Percentiles rank a stretch among this genome's conserved stretches.
Evolutionary conservation across 1,284 basidiomycete genomes (phyloP).

Genomic region (Testicularia cyperi): DNA sequence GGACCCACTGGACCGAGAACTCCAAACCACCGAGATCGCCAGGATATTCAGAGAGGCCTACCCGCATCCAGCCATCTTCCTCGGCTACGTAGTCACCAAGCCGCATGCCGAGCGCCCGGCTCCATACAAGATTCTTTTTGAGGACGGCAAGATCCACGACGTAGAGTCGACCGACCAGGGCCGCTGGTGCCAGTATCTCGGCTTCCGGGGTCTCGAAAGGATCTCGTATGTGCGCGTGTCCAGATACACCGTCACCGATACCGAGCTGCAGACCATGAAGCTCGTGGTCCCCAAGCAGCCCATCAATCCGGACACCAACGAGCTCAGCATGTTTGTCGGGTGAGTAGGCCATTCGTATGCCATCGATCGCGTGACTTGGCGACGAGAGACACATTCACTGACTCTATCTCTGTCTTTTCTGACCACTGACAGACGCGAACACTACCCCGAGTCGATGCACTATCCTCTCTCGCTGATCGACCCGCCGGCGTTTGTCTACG

Average conservation of each 20-base stretch:
- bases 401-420: no score
- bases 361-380: no score
- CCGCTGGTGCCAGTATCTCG: slow-evolving; percentile 58
- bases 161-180: slow-evolving; percentile 62
- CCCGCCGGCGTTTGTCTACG: slow-evolving; percentile 28
- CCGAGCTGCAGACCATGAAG: slow-evolving; percentile 56
- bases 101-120: slow-evolving; percentile 73
- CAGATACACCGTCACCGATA: slow-evolving; percentile 55
- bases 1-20: slow-evolving; percentile 80
- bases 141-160: slow-evolving; percentile 57
- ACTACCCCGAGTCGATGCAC: slow-evolving; percentile 26
- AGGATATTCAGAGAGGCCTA: slow-evolving; percentile 74
- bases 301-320: slow-evolving; percentile 41
- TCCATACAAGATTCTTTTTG: slow-evolving; percentile 76
- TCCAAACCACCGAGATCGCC: slow-evolving; percentile 81
- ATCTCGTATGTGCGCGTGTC: slow-evolving; percentile 53
- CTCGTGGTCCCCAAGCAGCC: slow-evolving; percentile 41
- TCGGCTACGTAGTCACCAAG: slow-evolving; percentile 72
- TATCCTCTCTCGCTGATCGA: slow-evolving; percentile 38
- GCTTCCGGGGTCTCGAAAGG: slow-evolving; percentile 49
- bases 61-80: slow-evolving; percentile 78
- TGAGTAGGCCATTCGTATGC: slow-evolving; percentile 11
- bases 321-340: slow-evolving; percentile 26
- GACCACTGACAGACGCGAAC: slow-evolving; percentile 30
- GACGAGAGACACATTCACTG: no score